A percentile compares a stretch with the other conserved stretches of the same genome.
These are phyloP conservation scores for Fusarium sarcochroum DNA, from an alignment of 2,329 filamentous ascomycete genomes.

Conservation along the genomic window DNA sequence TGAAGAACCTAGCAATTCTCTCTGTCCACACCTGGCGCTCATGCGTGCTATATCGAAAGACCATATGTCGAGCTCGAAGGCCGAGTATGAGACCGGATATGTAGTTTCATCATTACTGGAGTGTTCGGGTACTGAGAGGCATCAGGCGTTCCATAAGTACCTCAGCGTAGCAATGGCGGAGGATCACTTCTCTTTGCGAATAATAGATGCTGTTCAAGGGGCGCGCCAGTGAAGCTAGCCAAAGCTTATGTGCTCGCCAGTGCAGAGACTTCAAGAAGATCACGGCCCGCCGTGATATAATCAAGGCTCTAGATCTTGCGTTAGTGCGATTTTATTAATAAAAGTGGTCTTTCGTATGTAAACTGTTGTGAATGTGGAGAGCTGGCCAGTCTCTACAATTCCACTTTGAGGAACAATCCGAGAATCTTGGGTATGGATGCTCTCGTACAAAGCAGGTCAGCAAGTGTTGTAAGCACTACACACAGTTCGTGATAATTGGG, in stretches of 20 bases:
- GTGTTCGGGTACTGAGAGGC: slow-evolving; percentile 23
- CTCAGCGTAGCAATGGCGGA: slow-evolving; percentile 1
- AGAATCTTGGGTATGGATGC: neutral
- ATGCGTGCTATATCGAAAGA: slow-evolving; percentile 1
- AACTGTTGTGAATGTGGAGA: neutral
- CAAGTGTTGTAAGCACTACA: neutral
- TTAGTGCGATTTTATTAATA: slow-evolving; percentile 2
- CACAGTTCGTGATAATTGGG: neutral
- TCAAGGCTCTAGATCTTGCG: slow-evolving; percentile 7
- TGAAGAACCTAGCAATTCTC: slow-evolving; percentile 12
- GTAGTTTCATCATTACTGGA: slow-evolving; percentile 8
- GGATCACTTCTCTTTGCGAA: slow-evolving; percentile 15
- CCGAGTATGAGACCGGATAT: slow-evolving; percentile 1
- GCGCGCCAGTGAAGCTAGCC: slow-evolving; percentile 26
- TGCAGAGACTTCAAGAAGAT: slow-evolving; percentile 22
- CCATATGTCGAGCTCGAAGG: neutral
- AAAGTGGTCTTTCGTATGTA: neutral
- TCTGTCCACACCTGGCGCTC: slow-evolving; percentile 1
- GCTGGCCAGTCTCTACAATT: slow-evolving; percentile 4
- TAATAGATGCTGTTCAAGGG: slow-evolving; percentile 9
- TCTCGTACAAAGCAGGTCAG: neutral
- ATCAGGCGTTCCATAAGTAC: slow-evolving; percentile 4
- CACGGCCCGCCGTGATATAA: slow-evolving; percentile 10
- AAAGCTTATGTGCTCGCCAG: slow-evolving; percentile 33
- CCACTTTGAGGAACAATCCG: neutral